A percentile compares a stretch with the other conserved stretches of the same genome.
Conservation (phyloP, 1,139 yeast genomes). For the Kodamaea suecica region DNA sequence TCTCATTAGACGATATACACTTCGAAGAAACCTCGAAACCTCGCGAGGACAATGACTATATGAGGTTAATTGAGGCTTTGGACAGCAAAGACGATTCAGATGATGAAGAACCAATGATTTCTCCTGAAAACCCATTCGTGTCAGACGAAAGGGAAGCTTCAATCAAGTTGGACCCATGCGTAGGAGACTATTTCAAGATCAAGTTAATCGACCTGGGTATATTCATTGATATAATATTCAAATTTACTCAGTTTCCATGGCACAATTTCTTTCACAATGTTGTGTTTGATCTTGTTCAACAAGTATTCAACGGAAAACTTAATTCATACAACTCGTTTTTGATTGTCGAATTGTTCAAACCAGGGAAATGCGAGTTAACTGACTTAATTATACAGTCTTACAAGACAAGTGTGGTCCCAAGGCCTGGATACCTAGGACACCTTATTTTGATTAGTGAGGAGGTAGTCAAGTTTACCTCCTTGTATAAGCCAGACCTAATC, state of each 20-base stretch:
- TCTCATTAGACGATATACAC: conserved; percentile 35
- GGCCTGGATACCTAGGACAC: conserved; percentile 51
- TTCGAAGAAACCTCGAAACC: conserved; percentile 12
- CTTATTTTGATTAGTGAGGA: conserved; percentile 47
- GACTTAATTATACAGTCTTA: conserved; percentile 34
- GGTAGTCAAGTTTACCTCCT: conserved; percentile 47
- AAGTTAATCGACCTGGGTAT: conserved; percentile 41
- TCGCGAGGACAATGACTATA: conserved; percentile 8
- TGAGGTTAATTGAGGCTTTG: conserved; percentile 7
- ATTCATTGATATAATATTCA: conserved; percentile 31
- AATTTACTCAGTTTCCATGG: conserved; percentile 44
- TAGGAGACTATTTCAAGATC: conserved; percentile 46
- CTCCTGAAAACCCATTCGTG: conserved; percentile 49
- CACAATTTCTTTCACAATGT: conserved; percentile 51
- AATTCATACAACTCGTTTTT: conserved; percentile 48
- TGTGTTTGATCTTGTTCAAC: conserved; percentile 48
- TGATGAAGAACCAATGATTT: conserved; percentile 46
- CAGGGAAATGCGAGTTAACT: conserved; percentile 32
- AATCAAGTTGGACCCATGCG: conserved; percentile 36
- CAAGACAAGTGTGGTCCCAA: conserved; percentile 23
- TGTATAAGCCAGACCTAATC: conserved; percentile 48
- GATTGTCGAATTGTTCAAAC: conserved; percentile 41
- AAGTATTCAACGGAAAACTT: conserved; percentile 47
- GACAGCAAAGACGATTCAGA: conserved; percentile 34
- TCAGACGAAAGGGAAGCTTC: conserved; percentile 32